Evolutionary conservation across 2,329 filamentous ascomycete genomes (phyloP), one percentile per base, ranked within the genome.

Genomic region (Colletotrichum lupini): DNA sequence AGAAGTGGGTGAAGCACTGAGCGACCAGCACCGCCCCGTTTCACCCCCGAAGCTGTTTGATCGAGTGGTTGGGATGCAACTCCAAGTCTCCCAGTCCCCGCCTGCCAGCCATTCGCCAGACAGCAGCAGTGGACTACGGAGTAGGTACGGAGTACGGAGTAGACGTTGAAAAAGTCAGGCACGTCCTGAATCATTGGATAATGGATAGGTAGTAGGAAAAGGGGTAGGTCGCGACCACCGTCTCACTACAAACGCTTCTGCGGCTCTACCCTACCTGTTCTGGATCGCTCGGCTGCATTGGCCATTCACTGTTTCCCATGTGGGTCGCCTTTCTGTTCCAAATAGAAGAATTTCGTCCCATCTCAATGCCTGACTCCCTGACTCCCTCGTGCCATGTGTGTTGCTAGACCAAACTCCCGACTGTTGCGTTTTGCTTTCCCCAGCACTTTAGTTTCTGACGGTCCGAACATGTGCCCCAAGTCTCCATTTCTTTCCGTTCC

Each of bases 1-100:
- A 69, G 59, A 63, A 28, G 61, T 65, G 61, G 62, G 46, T 60
- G 56, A 61, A 46, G 55, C 62, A 67, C 62, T 55, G 62, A 61
- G 26, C 46, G 56, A 49, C 63, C 26, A 61, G 68, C 68, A 67
- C 68, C 63, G 62, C 68, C 68, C 63, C 58, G 69, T 72, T 69
- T 72, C 69, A 64, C 52, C 52, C 46, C 19, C 53, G n/a, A 53
- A 26, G 16, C 52, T 58, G 49, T 69, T 72, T 62, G 57, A 72
- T 59, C 42, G 58, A 58, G 49, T 22, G 66, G 64, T 69, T 72
- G 69, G 69, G 68, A 24, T 68, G 49, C 66, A 30, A 68, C 57
- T 55, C 32, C 42, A 46, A 28, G 9, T 12, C 22, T 24, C 35
- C 14, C 35, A 28, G 55, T 56, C 66, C 57, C 24, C 52, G 68